Evolutionary conservation across 305 asterid genomes (phyloP).

Genomic region (Fraxinus velutina): DNA sequence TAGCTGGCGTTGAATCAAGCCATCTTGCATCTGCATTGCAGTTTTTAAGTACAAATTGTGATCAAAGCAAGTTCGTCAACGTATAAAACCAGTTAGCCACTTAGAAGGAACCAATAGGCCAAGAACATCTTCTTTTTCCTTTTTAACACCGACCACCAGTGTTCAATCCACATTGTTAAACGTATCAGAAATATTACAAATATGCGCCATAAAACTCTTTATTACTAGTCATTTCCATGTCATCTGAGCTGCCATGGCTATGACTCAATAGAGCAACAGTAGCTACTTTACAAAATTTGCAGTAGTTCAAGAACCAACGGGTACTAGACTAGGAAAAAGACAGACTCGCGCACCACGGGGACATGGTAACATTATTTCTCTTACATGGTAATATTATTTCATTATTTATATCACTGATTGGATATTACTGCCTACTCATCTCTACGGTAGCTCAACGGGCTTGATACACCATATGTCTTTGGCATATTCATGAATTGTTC

Average conservation of each 20-base stretch:
- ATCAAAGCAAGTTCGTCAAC: background rate
- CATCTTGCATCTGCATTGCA: background rate
- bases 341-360: background rate
- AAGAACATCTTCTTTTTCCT: background rate
- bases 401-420: background rate
- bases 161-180: background rate
- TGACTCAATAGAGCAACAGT: background rate
- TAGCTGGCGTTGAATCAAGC: background rate
- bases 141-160: background rate
- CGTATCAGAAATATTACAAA: background rate
- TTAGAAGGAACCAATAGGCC: background rate
- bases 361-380: background rate
- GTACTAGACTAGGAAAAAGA: background rate
- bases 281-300: background rate
- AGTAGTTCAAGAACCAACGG: background rate
- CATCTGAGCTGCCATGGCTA: background rate
- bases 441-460: conserved; percentile 41
- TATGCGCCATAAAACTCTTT: background rate
- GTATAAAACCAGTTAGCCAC: background rate
- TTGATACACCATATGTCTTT: conserved; percentile 73
- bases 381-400: background rate
- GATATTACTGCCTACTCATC: background rate
- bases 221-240: background rate
- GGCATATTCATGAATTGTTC: conserved; percentile 83
- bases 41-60: background rate